Percentiles rank a stretch among this genome's conserved stretches.
Evolutionary conservation across 2,329 filamentous ascomycete species (phyloP).

Genomic region (Byssochlamys sp.): DNA sequence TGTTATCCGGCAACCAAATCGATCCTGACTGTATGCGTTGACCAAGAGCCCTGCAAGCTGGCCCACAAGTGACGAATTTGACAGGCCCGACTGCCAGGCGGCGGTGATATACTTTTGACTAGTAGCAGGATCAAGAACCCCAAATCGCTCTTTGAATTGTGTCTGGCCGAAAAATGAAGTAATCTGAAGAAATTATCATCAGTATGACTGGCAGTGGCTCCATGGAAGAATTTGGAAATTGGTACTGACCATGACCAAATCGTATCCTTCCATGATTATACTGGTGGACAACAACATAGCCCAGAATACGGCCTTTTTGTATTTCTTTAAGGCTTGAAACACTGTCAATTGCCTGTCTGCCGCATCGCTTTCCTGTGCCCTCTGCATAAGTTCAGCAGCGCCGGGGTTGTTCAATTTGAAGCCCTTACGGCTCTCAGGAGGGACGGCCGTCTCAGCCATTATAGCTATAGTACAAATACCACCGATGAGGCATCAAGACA

Average conservation of each 20-base stretch:
- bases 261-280: slow-evolving; percentile 47
- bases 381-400: background rate
- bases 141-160: background rate
- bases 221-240: slow-evolving; percentile 34
- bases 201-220: slow-evolving; percentile 34
- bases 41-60: background rate
- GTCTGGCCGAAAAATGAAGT: slow-evolving; percentile 27
- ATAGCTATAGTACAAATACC: background rate
- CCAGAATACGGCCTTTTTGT: slow-evolving; percentile 22
- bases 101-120: background rate
- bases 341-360: slow-evolving; percentile 5
- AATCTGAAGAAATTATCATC: slow-evolving; percentile 22
- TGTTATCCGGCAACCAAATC: slow-evolving; percentile 34
- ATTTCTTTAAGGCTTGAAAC: slow-evolving; percentile 10
- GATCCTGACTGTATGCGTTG: slow-evolving; percentile 55
- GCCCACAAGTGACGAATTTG: background rate
- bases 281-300: slow-evolving; percentile 36
- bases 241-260: slow-evolving; percentile 42
- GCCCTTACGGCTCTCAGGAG: background rate
- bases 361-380: background rate
- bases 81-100: slow-evolving; percentile 45
- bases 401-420: background rate
- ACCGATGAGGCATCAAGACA: background rate
- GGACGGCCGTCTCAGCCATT: background rate
- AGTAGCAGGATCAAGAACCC: background rate